Base-by-base conservation (phyloP, 2,329 filamentous ascomycete genomes). In the Penicillium griseofulvum region DNA sequence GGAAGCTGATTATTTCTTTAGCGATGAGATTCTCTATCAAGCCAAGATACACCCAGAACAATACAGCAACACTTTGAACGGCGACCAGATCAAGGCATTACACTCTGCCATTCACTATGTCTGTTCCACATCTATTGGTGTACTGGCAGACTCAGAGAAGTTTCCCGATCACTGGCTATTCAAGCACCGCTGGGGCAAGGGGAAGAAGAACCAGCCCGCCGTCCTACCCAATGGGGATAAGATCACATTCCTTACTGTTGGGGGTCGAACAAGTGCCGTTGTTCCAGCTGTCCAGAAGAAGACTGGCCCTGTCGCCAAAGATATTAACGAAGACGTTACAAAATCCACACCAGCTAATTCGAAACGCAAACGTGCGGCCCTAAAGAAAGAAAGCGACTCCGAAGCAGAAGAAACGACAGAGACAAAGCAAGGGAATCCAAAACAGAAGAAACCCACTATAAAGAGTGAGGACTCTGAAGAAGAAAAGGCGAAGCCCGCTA, bases 161-260 rank as follows among this genome's bases (percentile, higher is more conserved):
- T 97, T 97, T 59, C 94, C 94, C 0, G 80, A 88, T 5, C 81
- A 92, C 58, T 99, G 94, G 91, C 78, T 96, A 11, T 95, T 96
- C 78, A 87, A 89, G 59, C 81, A 95, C 69, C 84, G 91, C 26
- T 97, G 94, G 94, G 85, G 87, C 12, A 96, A 97, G 68, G 90
- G 90, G 19, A 91, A 90, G 68, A 91, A 93, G 68, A 83, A 82
- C 29, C 80, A 84, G 1, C 74, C 81, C 0, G 83, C 82, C 5
- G 82, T 81, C 46, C 75, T 97, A 28, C 93, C 93, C 0, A 95
- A 85, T 61, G 94, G 94, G 0, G 87, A 91, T 60, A 91, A 88
- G 73, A 87, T 97, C 43, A 85, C 86, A 0, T 94, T 93, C 68
- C 75, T 97, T 46, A 97, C 88, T 0, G 93, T 97, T 0, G 93